Base-by-base conservation (phyloP, 345 rosid species). In the Lumnitzera racemosa region DNA sequence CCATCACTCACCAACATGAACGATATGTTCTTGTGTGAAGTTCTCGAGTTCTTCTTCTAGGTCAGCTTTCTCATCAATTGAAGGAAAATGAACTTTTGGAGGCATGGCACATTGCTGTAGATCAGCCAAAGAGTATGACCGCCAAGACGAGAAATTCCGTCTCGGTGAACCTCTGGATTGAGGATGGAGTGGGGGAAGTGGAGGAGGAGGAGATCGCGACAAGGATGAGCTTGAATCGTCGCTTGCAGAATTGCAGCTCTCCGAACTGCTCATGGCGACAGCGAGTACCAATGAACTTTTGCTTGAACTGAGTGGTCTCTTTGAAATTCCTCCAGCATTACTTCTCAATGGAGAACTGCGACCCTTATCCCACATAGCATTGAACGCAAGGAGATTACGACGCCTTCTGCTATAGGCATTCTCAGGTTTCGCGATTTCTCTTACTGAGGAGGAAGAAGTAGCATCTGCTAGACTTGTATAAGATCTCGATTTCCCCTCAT, bases 401-500 rank as follows among this genome's bases (percentile, higher is more conserved):
- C 96, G 63, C 3, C 67, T 66, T n/a, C 86, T 74, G 43, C 73
- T 58, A 72, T 75, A 83, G 0, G 82, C 81, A 62, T 86, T 88
- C 63, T 94, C 99, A 1, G 87, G 90, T 66, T 94, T 94, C 2
- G 77, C 82, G 10, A 87, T 75, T 27, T 88, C 97, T 69, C 72
- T 83, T 24, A 75, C 72, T 9, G 85, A 72, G 10, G 81, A 65
- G 64, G 80, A 67, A 31, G 87, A 59, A 3, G 89, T 69, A 0
- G 81, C 84, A 2, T 71, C 83, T 0, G 71, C 78, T 51, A 94
- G 57, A 62, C 76, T 88, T 0, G 97, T 80, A 57, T 77, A 94
- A 0, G 96, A 88, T 73, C 80, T 90, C 0, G 99, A 90, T 72
- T 90, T 94, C 7, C 99, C 99, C 53, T 59, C 71, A 73, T 88